Base-by-base conservation (phyloP, 805 yeast genomes). In the Kuraishia molischiana region DNA sequence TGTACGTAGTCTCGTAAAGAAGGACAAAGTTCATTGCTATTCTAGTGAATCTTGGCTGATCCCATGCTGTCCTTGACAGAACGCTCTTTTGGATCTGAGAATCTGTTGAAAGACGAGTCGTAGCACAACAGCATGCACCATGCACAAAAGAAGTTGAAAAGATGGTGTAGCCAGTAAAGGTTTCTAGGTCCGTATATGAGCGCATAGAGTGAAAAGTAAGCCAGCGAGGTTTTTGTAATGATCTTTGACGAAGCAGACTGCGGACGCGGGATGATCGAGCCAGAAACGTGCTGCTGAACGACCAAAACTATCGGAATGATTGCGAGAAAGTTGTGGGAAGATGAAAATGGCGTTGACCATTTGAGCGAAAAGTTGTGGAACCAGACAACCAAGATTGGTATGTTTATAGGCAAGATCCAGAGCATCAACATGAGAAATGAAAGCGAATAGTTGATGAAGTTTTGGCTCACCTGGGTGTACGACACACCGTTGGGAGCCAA, bases 331-430 rank as follows among this genome's bases (percentile, higher is more conserved):
- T 85, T 87, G 54, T 89, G 95, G 54, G 86, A 95, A 0, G 95
- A 81, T 4, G 84, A 74, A 51, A 86, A 86, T 14, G 95, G 87
- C 0, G 92, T 83, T 39, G 68, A 72, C 95, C 95, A 85, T 46
- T 69, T 74, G 15, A 85, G 68, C 1, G 82, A 69, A 41, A 86
- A 64, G 50, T 87, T 84, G 50, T 85, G 95, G 24, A 84, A 61
- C 66, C 87, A 86, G 1, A 87, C 95, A 41, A 86, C 64, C 21
- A 87, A 53, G 2, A 83, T 76, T 0, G 96, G 95, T 1, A 79
- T 62, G 48, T 82, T 82, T 17, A 86, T 75, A 0, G 95, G 95
- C 4, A 85, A 57, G 8, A 85, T 67, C 82, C 95, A 82, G 8
- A 84, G 43, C 80, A 86, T 73, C 38, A 86, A 48, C 51, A 85